A percentile compares a stretch with the other conserved stretches of the same genome.
phyloP scores from a whole-genome alignment of 108 stramenopile species.

The Poteriospumella lacustris region DNA sequence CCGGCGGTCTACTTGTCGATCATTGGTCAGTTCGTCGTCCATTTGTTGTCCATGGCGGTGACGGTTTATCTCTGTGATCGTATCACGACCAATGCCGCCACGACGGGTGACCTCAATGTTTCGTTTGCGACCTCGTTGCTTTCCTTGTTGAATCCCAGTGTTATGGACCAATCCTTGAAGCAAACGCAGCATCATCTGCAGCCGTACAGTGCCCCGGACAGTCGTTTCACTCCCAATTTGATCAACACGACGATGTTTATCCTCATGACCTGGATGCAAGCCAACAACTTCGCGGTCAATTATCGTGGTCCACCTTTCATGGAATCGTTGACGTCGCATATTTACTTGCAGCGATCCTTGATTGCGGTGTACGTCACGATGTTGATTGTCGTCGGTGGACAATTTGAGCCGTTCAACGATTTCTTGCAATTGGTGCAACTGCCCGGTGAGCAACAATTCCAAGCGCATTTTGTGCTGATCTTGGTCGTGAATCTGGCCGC shows the following conservation, averaged over 20 bases:
- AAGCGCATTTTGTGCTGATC: not conserved
- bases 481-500: not conserved
- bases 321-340: constrained; percentile 73
- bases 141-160: no score
- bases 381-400: constrained; percentile 60
- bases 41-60: constrained; percentile 62
- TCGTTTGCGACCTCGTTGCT: no score
- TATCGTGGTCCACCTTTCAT: constrained; percentile 87
- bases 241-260: constrained; percentile 88
- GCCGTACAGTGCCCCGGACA: constrained; percentile 75
- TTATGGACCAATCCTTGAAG: no score
- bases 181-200: not conserved
- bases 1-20: constrained; percentile 59
- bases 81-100: no score
- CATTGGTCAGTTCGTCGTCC: constrained; percentile 71
- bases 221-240: constrained; percentile 80
- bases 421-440: constrained; percentile 67
- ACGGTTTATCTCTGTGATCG: constrained; percentile 51
- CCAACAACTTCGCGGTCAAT: constrained; percentile 94
- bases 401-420: constrained; percentile 71
- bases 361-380: constrained; percentile 61
- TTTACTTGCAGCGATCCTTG: constrained; percentile 61
- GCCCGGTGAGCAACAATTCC: constrained; percentile 44
- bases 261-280: constrained; percentile 66
- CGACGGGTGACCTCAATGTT: not conserved